These are phyloP conservation scores for Phytophthora cactorum DNA, from an alignment of 352 stramenopile species.

Conservation along the genomic window DNA sequence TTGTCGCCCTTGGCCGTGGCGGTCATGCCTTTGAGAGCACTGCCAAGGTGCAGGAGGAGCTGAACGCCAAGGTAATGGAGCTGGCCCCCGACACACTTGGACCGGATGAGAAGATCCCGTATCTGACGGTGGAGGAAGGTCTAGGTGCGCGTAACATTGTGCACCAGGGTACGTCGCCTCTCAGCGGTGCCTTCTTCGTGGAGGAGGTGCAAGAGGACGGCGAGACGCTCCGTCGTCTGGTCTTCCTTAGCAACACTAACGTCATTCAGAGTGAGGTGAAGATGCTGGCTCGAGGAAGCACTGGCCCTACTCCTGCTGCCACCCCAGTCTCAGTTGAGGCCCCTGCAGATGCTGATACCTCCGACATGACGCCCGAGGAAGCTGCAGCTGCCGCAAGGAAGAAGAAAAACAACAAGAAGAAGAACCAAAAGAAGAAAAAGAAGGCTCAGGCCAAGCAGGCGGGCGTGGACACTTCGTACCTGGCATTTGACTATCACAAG, in stretches of 20 bases:
- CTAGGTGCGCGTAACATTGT: conserved; percentile 69
- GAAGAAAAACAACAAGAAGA: conserved; percentile 69
- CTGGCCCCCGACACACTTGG: conserved; percentile 57
- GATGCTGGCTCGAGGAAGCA: conserved; percentile 30
- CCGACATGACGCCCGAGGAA: conserved; percentile 33
- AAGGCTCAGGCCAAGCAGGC: conserved; percentile 32
- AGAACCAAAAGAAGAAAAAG: conserved; percentile 67
- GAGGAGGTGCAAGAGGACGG: conserved; percentile 67
- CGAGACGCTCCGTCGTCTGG: conserved; percentile 60
- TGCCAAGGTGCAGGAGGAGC: conserved; percentile 70
- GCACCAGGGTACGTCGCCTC: conserved; percentile 48
- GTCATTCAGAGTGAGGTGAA: conserved; percentile 82
- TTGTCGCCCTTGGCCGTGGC: conserved; percentile 62
- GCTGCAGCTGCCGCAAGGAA: conserved; percentile 34
- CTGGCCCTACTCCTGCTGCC: conserved; percentile 10
- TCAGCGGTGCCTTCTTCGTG: conserved; percentile 75
- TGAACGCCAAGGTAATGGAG: conserved; percentile 72
- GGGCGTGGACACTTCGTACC: conserved; percentile 59
- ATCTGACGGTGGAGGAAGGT: conserved; percentile 73
- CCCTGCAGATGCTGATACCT: conserved; percentile 15
- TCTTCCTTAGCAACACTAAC: conserved; percentile 78
- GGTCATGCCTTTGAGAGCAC: conserved; percentile 72
- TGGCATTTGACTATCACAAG: conserved; percentile 84
- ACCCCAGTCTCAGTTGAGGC: conserved; percentile 7
- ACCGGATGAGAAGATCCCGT: conserved; percentile 64